phyloP scores from a whole-genome alignment of 1,284 basidiomycete genomes.

The Kalmanozyma brasiliensis region DNA sequence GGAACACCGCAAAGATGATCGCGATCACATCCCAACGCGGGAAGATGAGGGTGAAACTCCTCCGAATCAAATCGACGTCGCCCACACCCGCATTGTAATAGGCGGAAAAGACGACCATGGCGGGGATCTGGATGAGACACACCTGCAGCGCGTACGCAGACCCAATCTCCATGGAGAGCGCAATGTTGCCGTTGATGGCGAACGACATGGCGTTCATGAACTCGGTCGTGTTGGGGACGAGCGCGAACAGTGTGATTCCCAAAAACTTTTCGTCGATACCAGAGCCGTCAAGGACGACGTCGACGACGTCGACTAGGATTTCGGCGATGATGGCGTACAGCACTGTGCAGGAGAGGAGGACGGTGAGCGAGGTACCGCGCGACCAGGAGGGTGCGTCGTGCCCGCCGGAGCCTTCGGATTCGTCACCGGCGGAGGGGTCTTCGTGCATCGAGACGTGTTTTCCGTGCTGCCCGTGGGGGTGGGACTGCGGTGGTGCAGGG shows the following conservation, averaged over 20 bases:
- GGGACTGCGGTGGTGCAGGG: conserved; percentile 8
- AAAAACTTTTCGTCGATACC: conserved; percentile 98
- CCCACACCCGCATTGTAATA: conserved; percentile 85
- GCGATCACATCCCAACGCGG: conserved; percentile 98
- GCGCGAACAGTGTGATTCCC: conserved; percentile 93
- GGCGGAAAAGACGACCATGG: conserved; percentile 97
- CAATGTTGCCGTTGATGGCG: conserved; percentile 95
- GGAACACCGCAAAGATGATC: conserved; percentile 81
- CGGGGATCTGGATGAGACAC: conserved; percentile 95
- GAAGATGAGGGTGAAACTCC: conserved; percentile 78
- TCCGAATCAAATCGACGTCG: conserved; percentile 44
- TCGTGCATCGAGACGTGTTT: conserved; percentile 55
- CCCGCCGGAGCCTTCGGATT: conserved; percentile 76
- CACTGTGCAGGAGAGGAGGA: conserved; percentile 77
- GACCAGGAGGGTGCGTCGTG: conserved; percentile 87
- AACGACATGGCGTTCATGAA: conserved; percentile 99
- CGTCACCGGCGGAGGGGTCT: conserved; percentile 29
- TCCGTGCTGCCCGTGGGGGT: conserved; percentile 14
- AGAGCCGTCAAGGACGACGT: conserved; percentile 90
- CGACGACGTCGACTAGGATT: conserved; percentile 92
- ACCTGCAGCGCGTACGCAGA: conserved; percentile 98
- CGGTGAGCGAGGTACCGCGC: conserved; percentile 54
- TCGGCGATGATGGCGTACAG: conserved; percentile 97
- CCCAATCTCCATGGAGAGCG: conserved; percentile 95
- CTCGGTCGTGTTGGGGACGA: conserved; percentile 98